Conservation (phyloP, 352 stramenopile genomes). For the Phytopythium boreale region DNA sequence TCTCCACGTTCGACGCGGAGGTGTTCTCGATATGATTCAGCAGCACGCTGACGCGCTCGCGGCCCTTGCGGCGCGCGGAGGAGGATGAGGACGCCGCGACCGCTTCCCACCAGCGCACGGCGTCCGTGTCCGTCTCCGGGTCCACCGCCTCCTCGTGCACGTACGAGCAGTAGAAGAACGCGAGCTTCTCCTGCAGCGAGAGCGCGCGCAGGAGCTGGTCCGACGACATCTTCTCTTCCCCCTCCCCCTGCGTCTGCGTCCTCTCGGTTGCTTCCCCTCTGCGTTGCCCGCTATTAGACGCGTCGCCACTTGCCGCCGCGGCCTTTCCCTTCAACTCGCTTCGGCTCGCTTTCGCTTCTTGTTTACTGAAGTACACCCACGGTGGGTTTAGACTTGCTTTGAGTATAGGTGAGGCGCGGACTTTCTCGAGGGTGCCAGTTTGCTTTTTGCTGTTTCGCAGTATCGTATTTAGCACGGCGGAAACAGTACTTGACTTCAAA, state of each 20-base stretch:
- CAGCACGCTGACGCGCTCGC: slow-evolving; percentile 58
- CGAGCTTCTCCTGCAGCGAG: slow-evolving; percentile 70
- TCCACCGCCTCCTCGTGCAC: slow-evolving; percentile 58
- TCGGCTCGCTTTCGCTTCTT: neutral
- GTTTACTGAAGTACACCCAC: neutral
- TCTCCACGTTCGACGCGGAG: slow-evolving; percentile 48
- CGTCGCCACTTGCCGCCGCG: neutral
- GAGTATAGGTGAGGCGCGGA: neutral
- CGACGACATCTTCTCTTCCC: neutral
- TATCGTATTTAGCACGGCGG: neutral
- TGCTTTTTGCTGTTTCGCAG: neutral
- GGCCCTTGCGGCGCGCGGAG: slow-evolving; percentile 37
- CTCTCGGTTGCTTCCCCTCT: neutral
- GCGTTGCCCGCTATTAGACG: neutral
- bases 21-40: slow-evolving; percentile 70
- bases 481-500: neutral
- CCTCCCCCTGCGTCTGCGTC: neutral
- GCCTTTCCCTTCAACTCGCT: slow-evolving; percentile 1
- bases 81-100: slow-evolving; percentile 30
- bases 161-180: slow-evolving; percentile 74
- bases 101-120: slow-evolving; percentile 56
- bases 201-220: slow-evolving; percentile 32
- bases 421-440: neutral
- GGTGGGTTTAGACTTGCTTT: neutral
- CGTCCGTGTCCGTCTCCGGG: slow-evolving; percentile 43